These are phyloP conservation scores for Botrytis hyacinthi DNA, from an alignment of 2,329 filamentous ascomycete genomes.

Conservation along the genomic window DNA sequence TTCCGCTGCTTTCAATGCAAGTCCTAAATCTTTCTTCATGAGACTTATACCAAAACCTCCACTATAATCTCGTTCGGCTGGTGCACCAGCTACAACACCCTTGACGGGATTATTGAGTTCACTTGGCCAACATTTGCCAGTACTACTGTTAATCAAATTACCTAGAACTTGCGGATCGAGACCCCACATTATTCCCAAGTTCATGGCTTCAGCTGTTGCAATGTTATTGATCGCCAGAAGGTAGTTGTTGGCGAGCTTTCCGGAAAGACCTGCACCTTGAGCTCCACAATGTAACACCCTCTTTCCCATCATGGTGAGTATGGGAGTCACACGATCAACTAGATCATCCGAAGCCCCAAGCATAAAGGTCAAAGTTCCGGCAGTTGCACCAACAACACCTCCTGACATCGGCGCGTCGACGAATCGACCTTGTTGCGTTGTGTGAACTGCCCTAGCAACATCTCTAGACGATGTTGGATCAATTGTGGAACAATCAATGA, in stretches of 20 bases:
- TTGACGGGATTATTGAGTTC: constrained; percentile 94
- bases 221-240: constrained; percentile 90
- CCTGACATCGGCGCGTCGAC: constrained; percentile 97
- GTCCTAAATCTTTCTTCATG: constrained; percentile 76
- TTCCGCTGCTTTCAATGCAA: constrained; percentile 69
- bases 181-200: constrained; percentile 54
- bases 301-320: constrained; percentile 80
- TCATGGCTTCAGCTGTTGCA: constrained; percentile 57
- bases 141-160: constrained; percentile 87
- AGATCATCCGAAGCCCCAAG: constrained; percentile 66
- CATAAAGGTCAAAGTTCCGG: constrained; percentile 94
- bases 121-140: constrained; percentile 93
- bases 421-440: constrained; percentile 69
- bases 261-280: constrained; percentile 82
- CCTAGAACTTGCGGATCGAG: constrained; percentile 64
- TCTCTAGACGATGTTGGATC: constrained; percentile 80
- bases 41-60: constrained; percentile 75
- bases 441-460: constrained; percentile 69
- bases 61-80: constrained; percentile 71
- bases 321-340: constrained; percentile 62
- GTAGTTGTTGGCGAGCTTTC: constrained; percentile 97
- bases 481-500: constrained; percentile 96
- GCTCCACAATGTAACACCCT: constrained; percentile 81
- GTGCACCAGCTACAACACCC: constrained; percentile 74
- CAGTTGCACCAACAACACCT: constrained; percentile 85